These are phyloP conservation scores for Alternaria atra DNA, from an alignment of 2,329 filamentous ascomycete genomes.

Conservation along the genomic window DNA sequence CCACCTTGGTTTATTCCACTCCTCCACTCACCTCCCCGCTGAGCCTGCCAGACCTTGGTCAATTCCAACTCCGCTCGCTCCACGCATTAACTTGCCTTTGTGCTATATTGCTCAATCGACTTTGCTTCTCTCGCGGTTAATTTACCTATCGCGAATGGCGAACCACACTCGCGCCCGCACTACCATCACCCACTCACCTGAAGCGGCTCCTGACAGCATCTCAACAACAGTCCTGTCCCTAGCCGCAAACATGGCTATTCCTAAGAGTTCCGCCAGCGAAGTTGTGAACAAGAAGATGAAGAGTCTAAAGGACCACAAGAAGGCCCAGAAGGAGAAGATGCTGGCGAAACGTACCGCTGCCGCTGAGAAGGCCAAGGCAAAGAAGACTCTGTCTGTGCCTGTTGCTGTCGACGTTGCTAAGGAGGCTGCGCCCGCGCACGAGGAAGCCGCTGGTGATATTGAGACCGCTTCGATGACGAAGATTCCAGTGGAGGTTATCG, in stretches of 20 bases:
- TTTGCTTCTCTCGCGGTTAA: too few relatives aligned
- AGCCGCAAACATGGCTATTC: background rate
- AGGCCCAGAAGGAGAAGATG: constrained; percentile 14
- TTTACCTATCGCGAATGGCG: background rate
- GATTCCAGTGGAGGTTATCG: too few relatives aligned
- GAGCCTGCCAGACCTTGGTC: background rate
- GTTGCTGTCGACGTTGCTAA: too few relatives aligned
- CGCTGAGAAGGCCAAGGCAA: background rate
- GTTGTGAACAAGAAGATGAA: constrained; percentile 8
- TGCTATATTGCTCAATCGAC: background rate
- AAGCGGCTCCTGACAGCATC: background rate
- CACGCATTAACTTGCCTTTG: accelerated
- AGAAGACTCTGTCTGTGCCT: background rate
- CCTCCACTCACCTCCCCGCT: background rate
- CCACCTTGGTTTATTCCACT: background rate
- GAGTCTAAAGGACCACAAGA: constrained; percentile 12
- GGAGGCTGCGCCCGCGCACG: background rate
- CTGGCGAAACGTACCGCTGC: constrained; percentile 3
- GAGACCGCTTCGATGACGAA: background rate
- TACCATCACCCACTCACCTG: background rate
- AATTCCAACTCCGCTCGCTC: background rate
- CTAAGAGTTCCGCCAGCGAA: background rate
- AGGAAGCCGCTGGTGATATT: background rate
- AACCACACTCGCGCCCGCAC: background rate
- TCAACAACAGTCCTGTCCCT: background rate